These are phyloP conservation scores for Penicillium sp. DNA, from an alignment of 2,329 filamentous ascomycete genomes.

Conservation along the genomic window DNA sequence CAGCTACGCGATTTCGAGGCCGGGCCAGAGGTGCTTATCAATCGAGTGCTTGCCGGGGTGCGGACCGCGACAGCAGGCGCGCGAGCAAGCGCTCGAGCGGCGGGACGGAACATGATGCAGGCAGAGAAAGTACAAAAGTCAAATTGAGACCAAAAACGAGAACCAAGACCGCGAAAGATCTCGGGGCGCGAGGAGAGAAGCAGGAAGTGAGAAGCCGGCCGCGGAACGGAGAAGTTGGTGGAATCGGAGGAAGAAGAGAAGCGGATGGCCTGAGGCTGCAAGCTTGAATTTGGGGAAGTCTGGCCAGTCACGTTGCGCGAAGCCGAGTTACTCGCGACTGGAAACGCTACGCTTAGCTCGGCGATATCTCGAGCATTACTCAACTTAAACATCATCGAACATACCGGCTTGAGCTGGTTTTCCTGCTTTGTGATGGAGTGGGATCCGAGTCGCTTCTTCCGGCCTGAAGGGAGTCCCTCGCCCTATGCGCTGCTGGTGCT, in stretches of 20 bases:
- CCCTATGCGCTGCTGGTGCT: constrained; percentile 58
- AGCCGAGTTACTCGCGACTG: constrained; percentile 15
- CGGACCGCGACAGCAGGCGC: constrained; percentile 34
- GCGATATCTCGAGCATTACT: not conserved
- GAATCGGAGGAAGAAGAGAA: constrained; percentile 21
- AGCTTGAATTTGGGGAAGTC: not conserved
- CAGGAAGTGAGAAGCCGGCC: constrained; percentile 13
- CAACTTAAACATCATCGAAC: not conserved
- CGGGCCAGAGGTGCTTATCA: constrained; percentile 55
- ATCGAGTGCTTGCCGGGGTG: constrained; percentile 45
- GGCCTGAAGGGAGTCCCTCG: constrained; percentile 26
- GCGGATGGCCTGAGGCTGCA: constrained; percentile 27
- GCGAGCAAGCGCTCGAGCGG: constrained; percentile 49
- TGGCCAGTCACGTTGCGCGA: constrained; percentile 30
- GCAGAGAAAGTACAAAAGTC: constrained; percentile 8
- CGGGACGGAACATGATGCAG: constrained; percentile 55
- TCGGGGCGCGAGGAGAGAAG: constrained; percentile 13
- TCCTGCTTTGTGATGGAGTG: constrained; percentile 34
- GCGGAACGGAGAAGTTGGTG: constrained; percentile 28
- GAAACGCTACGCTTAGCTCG: not conserved
- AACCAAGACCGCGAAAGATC: constrained; percentile 15
- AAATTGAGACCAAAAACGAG: constrained; percentile 8
- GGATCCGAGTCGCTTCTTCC: constrained; percentile 47
- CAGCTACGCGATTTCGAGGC: constrained; percentile 73
- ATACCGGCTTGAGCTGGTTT: not conserved